phyloP scores from a whole-genome alignment of 108 stramenopile species.

The Cyclostephanos invisitatus region DNA sequence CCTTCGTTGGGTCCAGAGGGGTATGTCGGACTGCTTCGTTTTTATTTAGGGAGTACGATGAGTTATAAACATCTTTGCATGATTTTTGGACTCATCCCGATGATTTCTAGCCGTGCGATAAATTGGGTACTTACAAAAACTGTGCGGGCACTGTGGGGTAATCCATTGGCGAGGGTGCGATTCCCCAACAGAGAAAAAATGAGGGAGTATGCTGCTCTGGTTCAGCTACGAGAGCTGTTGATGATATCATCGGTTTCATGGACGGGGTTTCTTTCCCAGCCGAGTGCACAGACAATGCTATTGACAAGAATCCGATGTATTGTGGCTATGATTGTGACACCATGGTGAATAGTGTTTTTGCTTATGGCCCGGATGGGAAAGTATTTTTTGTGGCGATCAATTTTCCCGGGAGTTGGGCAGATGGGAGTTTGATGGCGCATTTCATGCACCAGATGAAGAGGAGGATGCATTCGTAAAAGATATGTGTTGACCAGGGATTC shows the following conservation, averaged over 20 bases:
- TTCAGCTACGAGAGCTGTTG: background rate
- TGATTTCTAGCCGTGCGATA: too few relatives aligned
- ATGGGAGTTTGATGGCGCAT: background rate
- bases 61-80: too few relatives aligned
- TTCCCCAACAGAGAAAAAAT: slow-evolving; percentile 4
- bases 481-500: slow-evolving; percentile 4
- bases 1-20: too few relatives aligned
- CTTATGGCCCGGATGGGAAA: slow-evolving; percentile 13
- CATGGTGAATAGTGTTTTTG: slow-evolving; percentile 17
- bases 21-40: too few relatives aligned
- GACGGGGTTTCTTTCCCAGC: background rate
- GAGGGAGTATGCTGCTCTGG: background rate
- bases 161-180: background rate
- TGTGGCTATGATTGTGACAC: slow-evolving; percentile 14
- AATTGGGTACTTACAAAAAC: background rate
- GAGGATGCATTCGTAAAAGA: background rate
- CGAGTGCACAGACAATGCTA: background rate
- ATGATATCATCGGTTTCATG: slow-evolving; percentile 10
- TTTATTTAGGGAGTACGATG: too few relatives aligned
- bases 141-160: background rate
- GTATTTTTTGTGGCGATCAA: slow-evolving; percentile 13
- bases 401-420: slow-evolving; percentile 16
- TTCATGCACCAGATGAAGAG: background rate
- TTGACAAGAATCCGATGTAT: background rate
- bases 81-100: too few relatives aligned